Evolutionary conservation across 2,329 filamentous ascomycete genomes (phyloP).

Genomic region (Hymenoscyphus linearis): DNA sequence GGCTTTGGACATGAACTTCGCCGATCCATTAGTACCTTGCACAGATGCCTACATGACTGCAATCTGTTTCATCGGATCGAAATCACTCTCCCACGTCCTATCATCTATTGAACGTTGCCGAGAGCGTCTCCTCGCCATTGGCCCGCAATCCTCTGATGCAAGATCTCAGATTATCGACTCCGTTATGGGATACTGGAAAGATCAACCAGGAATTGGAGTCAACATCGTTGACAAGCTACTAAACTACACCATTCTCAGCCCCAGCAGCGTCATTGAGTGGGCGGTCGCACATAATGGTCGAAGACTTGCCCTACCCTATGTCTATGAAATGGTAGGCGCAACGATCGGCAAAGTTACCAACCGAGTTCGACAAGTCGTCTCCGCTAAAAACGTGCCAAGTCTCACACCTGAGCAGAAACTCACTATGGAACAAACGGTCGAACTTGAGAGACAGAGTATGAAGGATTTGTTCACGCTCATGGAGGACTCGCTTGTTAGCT

Average conservation of each 20-base stretch:
- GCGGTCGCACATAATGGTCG: constrained; percentile 63
- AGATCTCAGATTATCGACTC: constrained; percentile 84
- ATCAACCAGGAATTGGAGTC: constrained; percentile 86
- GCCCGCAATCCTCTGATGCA: constrained; percentile 67
- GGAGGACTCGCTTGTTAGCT: constrained; percentile 68
- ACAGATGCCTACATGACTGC: constrained; percentile 92
- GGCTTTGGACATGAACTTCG: constrained; percentile 61
- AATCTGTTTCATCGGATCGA: constrained; percentile 89
- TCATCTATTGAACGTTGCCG: constrained; percentile 95
- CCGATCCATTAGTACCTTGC: constrained; percentile 75
- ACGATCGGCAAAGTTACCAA: constrained; percentile 88
- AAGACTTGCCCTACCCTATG: constrained; percentile 62
- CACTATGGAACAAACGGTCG: constrained; percentile 57
- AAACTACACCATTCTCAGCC: constrained; percentile 92
- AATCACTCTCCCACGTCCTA: constrained; percentile 91
- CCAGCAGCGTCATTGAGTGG: constrained; percentile 84
- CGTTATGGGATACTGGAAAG: constrained; percentile 88
- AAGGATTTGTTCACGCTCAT: constrained; percentile 74
- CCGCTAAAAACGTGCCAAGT: constrained; percentile 52
- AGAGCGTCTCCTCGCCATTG: constrained; percentile 76
- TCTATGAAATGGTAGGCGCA: constrained; percentile 85
- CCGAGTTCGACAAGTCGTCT: constrained; percentile 75
- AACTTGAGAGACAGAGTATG: constrained; percentile 67
- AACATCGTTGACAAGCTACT: constrained; percentile 94
- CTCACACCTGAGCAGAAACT: constrained; percentile 44